Evolutionary conservation across 2,329 filamentous ascomycete species (phyloP).

Genomic region (Pseudocercospora fijiensis): DNA sequence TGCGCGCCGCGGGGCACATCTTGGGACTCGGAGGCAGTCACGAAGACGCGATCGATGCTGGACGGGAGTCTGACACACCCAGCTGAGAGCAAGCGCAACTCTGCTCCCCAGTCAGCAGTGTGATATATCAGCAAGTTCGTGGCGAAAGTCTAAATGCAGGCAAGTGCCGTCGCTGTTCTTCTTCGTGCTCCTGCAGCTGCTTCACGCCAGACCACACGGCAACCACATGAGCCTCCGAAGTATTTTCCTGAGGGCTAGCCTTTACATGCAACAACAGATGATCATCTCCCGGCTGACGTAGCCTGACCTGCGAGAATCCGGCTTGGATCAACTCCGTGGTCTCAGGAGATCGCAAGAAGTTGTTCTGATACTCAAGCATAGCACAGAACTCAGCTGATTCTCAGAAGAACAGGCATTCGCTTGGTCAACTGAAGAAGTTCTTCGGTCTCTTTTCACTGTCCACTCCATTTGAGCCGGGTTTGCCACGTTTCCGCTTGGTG

Average conservation of each 20-base stretch:
- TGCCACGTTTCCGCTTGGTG: slow-evolving; percentile 34
- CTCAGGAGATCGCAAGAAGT: not conserved
- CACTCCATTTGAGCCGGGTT: slow-evolving; percentile 10
- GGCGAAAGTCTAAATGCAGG: not conserved
- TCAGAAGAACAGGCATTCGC: not conserved
- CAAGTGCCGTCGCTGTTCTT: not conserved
- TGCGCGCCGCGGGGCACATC: no score
- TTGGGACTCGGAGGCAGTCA: no score
- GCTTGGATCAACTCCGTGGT: not conserved
- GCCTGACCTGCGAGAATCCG: not conserved
- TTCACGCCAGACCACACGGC: not conserved
- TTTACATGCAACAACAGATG: not conserved
- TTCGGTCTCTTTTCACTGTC: slow-evolving; percentile 28
- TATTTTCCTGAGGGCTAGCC: not conserved
- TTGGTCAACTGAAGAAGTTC: slow-evolving; percentile 26
- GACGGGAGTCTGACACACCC: not conserved
- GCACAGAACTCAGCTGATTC: not conserved
- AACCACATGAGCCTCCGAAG: not conserved
- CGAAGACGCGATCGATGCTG: no score
- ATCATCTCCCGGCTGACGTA: not conserved
- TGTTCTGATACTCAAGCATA: not conserved
- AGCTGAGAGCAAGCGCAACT: slow-evolving; percentile 7
- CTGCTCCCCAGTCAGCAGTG: not conserved
- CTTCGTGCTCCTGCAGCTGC: not conserved
- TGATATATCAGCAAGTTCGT: no score